A percentile compares a stretch with the other conserved stretches of the same genome.
phyloP scores from a whole-genome alignment of 768 basidiomycete genomes.

The Boletus insuetus region DNA sequence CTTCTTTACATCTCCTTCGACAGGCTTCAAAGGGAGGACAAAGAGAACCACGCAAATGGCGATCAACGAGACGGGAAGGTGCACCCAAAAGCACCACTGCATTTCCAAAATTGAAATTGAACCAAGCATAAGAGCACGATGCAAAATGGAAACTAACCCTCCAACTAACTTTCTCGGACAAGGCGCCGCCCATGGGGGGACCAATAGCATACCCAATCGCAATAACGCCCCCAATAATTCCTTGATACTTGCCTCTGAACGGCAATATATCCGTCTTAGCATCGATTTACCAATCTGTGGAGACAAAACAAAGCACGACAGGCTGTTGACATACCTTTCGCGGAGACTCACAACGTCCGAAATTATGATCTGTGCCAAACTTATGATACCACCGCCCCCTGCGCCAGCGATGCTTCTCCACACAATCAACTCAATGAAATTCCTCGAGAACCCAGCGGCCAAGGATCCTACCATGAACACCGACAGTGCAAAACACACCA shows the following conservation, averaged over 20 bases:
- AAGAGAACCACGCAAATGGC: neutral
- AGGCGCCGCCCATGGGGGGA: neutral
- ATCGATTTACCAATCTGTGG: too few relatives aligned
- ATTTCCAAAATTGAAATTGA: neutral
- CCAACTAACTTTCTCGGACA: neutral
- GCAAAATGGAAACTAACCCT: neutral
- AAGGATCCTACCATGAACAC: neutral
- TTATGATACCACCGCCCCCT: neutral
- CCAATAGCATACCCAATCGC: neutral
- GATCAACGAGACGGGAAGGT: neutral
- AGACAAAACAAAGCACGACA: neutral
- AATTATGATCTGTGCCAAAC: neutral
- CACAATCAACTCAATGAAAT: neutral
- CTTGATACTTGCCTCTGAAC: neutral
- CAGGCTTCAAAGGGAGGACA: neutral
- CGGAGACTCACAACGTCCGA: neutral
- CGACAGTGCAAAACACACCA: neutral
- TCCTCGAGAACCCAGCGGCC: neutral
- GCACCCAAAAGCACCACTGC: slow-evolving; percentile 1
- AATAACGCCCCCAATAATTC: neutral
- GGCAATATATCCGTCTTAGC: too few relatives aligned
- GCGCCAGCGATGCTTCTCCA: neutral
- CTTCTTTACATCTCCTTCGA: neutral
- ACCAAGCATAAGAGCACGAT: too few relatives aligned
- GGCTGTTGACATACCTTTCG: neutral